Evolutionary conservation across 768 basidiomycete genomes (phyloP).

Genomic region (Tricholoma bakamatsutake): DNA sequence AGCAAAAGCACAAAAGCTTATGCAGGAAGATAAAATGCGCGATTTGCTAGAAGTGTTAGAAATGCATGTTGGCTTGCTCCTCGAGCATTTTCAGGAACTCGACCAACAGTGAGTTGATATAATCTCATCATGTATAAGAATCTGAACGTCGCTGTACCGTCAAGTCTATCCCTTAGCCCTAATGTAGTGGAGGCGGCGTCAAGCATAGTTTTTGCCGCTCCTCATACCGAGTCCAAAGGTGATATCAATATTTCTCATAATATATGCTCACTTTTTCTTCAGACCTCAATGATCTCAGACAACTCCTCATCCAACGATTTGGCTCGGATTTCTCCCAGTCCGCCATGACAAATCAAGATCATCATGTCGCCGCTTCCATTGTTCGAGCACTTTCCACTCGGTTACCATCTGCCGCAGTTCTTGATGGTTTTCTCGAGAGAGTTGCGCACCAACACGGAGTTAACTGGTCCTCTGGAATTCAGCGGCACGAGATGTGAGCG

Average conservation of each 20-base stretch:
- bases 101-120: conserved; percentile 36
- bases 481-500: conserved; percentile 59
- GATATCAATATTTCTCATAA: neutral
- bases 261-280: conserved; percentile 4
- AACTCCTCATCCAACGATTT: conserved; percentile 48
- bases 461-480: conserved; percentile 56
- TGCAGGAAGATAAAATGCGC: conserved; percentile 54
- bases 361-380: conserved; percentile 51
- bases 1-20: conserved; percentile 63
- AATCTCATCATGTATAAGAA: conserved; percentile 3
- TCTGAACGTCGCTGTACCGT: conserved; percentile 1
- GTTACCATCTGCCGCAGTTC: conserved; percentile 47
- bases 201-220: conserved; percentile 59
- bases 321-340: conserved; percentile 52
- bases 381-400: conserved; percentile 46
- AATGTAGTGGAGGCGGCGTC: conserved; percentile 60
- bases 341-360: conserved; percentile 44
- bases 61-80: conserved; percentile 57
- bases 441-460: conserved; percentile 51
- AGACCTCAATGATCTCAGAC: conserved; percentile 57
- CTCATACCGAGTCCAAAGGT: conserved; percentile 58
- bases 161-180: conserved; percentile 41
- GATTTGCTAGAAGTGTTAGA: conserved; percentile 63
- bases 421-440: conserved; percentile 49
- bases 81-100: conserved; percentile 54